Conservation (phyloP, 352 stramenopile species). For the Globisporangium cylindrosporum region DNA sequence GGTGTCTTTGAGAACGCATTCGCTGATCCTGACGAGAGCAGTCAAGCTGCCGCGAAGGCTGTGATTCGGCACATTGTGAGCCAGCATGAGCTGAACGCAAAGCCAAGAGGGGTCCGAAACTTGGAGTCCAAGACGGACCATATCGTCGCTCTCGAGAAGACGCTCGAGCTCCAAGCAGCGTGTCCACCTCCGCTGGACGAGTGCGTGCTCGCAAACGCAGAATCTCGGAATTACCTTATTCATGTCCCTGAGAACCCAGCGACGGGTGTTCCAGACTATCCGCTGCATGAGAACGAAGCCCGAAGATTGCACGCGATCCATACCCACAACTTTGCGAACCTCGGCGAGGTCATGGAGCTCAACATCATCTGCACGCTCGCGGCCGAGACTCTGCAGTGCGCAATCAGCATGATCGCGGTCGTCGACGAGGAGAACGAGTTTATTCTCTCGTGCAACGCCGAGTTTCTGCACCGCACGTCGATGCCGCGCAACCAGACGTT, state of each 20-base stretch:
- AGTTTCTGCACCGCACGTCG: neutral
- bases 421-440: neutral
- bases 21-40: conserved; percentile 20
- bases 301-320: neutral
- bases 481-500: conserved; percentile 23
- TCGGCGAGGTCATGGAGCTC: conserved; percentile 2
- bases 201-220: conserved; percentile 18
- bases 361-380: conserved; percentile 1
- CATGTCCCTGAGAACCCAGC: neutral
- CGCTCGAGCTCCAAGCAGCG: neutral
- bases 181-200: conserved; percentile 15
- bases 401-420: neutral
- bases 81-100: conserved; percentile 7
- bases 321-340: neutral
- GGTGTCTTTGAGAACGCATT: conserved; percentile 22
- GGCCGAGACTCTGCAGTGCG: neutral
- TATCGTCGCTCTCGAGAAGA: neutral
- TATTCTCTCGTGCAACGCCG: neutral
- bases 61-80: conserved; percentile 35
- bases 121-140: neutral
- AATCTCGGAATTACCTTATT: neutral
- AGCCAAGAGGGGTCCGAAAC: neutral
- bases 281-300: neutral
- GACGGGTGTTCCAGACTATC: neutral
- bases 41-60: conserved; percentile 27